Conservation (phyloP, 805 yeast species). For the Kazachstania kunashirensis region DNA sequence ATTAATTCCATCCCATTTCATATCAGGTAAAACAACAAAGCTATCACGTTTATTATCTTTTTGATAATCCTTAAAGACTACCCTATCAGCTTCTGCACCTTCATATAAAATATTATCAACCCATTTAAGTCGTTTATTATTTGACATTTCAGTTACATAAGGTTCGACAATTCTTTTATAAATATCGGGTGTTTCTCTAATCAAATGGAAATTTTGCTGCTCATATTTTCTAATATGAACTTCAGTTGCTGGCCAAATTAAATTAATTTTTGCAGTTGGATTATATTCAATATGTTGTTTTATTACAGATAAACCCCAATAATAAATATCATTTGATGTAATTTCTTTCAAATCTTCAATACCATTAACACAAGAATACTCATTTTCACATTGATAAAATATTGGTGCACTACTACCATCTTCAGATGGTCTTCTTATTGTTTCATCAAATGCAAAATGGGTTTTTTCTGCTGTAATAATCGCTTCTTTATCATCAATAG, state of each 20-base stretch:
- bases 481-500: slow-evolving; percentile 52
- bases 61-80: slow-evolving; percentile 52
- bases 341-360: slow-evolving; percentile 30
- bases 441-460: slow-evolving; percentile 38
- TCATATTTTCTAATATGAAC: slow-evolving; percentile 70
- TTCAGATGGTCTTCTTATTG: slow-evolving; percentile 29
- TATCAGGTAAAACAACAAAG: slow-evolving; percentile 78
- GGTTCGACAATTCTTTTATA: slow-evolving; percentile 60
- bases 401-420: slow-evolving; percentile 11
- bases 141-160: slow-evolving; percentile 57
- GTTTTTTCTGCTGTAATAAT: slow-evolving; percentile 66
- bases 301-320: slow-evolving; percentile 61
- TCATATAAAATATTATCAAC: slow-evolving; percentile 72
- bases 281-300: slow-evolving; percentile 35
- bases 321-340: slow-evolving; percentile 73
- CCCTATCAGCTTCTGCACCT: slow-evolving; percentile 76
- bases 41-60: slow-evolving; percentile 41
- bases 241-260: slow-evolving; percentile 83
- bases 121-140: slow-evolving; percentile 78
- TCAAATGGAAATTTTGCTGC: slow-evolving; percentile 44
- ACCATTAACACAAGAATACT: slow-evolving; percentile 23
- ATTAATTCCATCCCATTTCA: slow-evolving; percentile 87
- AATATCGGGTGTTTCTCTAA: slow-evolving; percentile 72
- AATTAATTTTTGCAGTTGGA: slow-evolving; percentile 62
- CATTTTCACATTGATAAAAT: slow-evolving; percentile 18